phyloP scores from a whole-genome alignment of 31 red algal genomes.

The Odonthalia washingtoniensis region DNA sequence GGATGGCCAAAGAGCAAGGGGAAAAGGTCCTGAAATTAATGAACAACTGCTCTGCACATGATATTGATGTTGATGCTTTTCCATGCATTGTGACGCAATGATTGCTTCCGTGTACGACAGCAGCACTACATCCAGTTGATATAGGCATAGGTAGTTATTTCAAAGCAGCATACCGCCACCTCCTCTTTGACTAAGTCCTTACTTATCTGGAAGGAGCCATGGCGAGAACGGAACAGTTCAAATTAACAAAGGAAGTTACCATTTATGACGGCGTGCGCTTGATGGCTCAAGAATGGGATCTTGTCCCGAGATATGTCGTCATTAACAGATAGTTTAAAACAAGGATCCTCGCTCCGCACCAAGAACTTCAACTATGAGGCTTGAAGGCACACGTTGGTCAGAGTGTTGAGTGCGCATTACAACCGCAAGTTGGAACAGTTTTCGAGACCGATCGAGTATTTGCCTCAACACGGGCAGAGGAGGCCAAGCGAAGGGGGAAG shows the following conservation, averaged over 20 bases:
- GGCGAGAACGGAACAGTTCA: background rate
- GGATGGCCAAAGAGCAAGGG: background rate
- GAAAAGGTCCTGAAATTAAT: background rate
- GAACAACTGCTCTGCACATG: conserved; percentile 21
- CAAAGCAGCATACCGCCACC: conserved; percentile 12
- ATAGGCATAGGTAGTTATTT: conserved; percentile 10
- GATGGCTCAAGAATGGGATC: conserved; percentile 24
- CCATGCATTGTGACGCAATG: background rate
- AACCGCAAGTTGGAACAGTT: no score
- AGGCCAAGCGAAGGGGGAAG: no score
- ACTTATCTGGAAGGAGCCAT: background rate
- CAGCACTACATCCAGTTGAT: conserved; percentile 31
- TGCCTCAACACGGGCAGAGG: no score
- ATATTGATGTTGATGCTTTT: background rate
- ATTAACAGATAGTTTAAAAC: background rate
- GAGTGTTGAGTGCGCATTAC: no score
- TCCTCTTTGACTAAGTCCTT: background rate
- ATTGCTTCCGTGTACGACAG: conserved; percentile 18
- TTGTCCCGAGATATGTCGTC: conserved; percentile 29
- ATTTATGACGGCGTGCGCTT: conserved; percentile 19
- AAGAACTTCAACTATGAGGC: no score
- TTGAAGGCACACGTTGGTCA: no score
- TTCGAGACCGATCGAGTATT: no score
- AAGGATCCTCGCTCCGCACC: conserved; percentile 10
- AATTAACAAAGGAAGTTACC: conserved; percentile 11